Conservation (phyloP, 2,329 filamentous ascomycete species). For the Exophiala calicioides region DNA sequence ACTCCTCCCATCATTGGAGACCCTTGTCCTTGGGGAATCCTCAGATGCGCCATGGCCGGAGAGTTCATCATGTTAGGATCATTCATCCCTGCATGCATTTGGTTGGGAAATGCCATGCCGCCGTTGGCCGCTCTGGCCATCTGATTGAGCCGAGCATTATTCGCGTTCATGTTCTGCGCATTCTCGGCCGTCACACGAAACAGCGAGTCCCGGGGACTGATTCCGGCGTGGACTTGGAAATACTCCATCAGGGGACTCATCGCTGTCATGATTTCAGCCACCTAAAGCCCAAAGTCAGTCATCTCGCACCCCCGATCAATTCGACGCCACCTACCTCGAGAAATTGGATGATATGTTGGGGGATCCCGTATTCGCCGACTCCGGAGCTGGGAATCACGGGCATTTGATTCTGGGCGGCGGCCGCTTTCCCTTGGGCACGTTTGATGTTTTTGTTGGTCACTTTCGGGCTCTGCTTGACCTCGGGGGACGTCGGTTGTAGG, state of each 20-base stretch:
- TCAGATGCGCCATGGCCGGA: slow-evolving; percentile 58
- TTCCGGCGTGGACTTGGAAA: slow-evolving; percentile 53
- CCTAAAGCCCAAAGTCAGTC: slow-evolving; percentile 45
- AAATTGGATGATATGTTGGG: slow-evolving; percentile 59
- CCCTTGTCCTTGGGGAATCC: slow-evolving; percentile 49
- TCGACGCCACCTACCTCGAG: slow-evolving; percentile 61
- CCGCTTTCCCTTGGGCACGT: slow-evolving; percentile 43
- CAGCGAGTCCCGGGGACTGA: slow-evolving; percentile 58
- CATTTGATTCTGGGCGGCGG: slow-evolving; percentile 32
- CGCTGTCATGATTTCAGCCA: slow-evolving; percentile 65
- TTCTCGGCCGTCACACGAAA: slow-evolving; percentile 51
- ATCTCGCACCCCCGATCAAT: neutral
- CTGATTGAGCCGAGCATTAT: slow-evolving; percentile 25
- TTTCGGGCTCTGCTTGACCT: slow-evolving; percentile 59
- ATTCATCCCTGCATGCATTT: slow-evolving; percentile 45
- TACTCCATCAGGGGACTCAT: slow-evolving; percentile 64
- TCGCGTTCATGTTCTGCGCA: slow-evolving; percentile 35
- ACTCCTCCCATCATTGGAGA: slow-evolving; percentile 56
- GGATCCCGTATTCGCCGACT: slow-evolving; percentile 53
- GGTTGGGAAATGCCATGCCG: slow-evolving; percentile 35
- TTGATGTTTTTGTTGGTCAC: slow-evolving; percentile 58
- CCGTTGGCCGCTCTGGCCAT: slow-evolving; percentile 29
- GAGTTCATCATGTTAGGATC: slow-evolving; percentile 58
- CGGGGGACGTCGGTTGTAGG: slow-evolving; percentile 49
- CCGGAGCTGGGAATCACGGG: slow-evolving; percentile 47